Conservation (phyloP, 2,329 filamentous ascomycete genomes). For the Phialophora expanda region DNA sequence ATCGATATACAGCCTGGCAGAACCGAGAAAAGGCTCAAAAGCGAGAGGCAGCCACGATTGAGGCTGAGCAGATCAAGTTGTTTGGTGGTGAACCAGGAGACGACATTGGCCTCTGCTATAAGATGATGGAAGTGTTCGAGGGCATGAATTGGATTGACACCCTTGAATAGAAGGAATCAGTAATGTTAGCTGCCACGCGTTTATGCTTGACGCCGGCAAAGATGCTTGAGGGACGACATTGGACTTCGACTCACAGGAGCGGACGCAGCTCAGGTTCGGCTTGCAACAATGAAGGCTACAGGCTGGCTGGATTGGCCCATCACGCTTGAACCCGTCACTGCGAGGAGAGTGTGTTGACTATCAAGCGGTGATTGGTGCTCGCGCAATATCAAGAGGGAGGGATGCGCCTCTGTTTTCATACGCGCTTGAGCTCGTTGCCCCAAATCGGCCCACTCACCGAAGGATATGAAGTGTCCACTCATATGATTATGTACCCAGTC, state of each 20-base stretch:
- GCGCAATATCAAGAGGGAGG: conserved; percentile 16
- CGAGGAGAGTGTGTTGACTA: conserved; percentile 22
- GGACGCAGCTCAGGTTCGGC: conserved; percentile 28
- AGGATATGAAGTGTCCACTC: conserved; percentile 22
- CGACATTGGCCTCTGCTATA: conserved; percentile 49
- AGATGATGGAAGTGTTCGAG: conserved; percentile 57
- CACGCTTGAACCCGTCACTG: conserved; percentile 33
- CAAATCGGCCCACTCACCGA: not conserved
- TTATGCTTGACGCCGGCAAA: conserved; percentile 3
- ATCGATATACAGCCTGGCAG: conserved; percentile 50
- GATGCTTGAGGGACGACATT: conserved; percentile 7
- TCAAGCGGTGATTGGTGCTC: conserved; percentile 31
- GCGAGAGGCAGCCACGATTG: conserved; percentile 42
- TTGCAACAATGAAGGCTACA: conserved; percentile 35
- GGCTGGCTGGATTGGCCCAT: conserved; percentile 28
- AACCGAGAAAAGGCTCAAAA: conserved; percentile 44
- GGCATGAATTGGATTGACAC: conserved; percentile 55
- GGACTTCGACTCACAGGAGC: conserved; percentile 30
- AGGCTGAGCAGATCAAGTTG: conserved; percentile 50
- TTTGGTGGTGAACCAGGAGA: conserved; percentile 41
- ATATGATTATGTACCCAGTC: conserved; percentile 11
- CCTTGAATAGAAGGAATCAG: conserved; percentile 23
- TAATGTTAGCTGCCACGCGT: not conserved
- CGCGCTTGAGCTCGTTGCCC: conserved; percentile 35
- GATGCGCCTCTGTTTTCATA: conserved; percentile 11